These are phyloP conservation scores for Leccinum glutinopallens DNA, from an alignment of 1,284 basidiomycete genomes.

Conservation along the genomic window DNA sequence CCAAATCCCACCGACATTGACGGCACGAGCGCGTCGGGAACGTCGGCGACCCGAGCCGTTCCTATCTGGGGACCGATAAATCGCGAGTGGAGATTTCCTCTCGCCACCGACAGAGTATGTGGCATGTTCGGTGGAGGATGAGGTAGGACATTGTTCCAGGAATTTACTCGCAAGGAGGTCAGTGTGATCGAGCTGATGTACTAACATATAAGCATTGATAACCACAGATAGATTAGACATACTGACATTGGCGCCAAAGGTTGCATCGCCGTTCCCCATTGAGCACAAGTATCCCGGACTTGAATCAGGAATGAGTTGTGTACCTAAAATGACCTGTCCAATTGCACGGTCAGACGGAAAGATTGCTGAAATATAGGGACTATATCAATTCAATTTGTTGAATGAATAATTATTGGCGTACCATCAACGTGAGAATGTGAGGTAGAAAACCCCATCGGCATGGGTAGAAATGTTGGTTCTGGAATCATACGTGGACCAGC, in stretches of 20 bases:
- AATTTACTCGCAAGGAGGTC: neutral
- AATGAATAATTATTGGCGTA: neutral
- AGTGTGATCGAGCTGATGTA: neutral
- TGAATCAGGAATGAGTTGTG: neutral
- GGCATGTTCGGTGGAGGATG: neutral
- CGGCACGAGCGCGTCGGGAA: neutral
- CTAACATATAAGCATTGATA: neutral
- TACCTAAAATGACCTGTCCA: neutral
- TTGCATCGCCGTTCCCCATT: neutral
- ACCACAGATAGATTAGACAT: neutral
- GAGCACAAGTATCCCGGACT: neutral
- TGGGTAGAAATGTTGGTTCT: neutral
- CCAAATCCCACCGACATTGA: slow-evolving; percentile 9
- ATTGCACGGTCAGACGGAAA: neutral
- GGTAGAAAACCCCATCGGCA: neutral
- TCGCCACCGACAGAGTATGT: neutral
- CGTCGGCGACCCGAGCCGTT: neutral
- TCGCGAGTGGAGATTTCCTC: neutral
- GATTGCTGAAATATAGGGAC: neutral
- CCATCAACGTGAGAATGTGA: neutral
- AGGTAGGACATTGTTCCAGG: neutral
- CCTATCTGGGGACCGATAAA: neutral
- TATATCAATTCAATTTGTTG: neutral
- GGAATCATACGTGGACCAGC: neutral
- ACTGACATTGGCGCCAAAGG: neutral